These are phyloP conservation scores for Talaromyces rugulosus DNA, from an alignment of 2,329 filamentous ascomycete species.

Conservation along the genomic window DNA sequence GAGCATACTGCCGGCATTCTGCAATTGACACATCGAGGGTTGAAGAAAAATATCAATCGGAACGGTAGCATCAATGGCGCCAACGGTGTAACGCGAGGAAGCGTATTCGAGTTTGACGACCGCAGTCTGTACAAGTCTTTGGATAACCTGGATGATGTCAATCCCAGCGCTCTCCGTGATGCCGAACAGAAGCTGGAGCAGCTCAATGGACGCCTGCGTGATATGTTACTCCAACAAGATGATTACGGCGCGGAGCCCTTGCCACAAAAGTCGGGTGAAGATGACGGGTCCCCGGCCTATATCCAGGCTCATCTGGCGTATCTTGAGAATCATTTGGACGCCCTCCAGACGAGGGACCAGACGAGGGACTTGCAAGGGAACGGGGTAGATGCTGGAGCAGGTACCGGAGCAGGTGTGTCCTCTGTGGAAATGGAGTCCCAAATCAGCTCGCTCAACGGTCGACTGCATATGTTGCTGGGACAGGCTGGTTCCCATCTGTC, in stretches of 20 bases:
- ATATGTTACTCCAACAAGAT: conserved; percentile 55
- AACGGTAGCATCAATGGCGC: conserved; percentile 18
- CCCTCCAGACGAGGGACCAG: conserved; percentile 53
- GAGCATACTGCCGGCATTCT: conserved; percentile 91
- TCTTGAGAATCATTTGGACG: conserved; percentile 61
- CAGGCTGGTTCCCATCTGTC: conserved; percentile 40
- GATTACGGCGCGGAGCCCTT: conserved; percentile 33
- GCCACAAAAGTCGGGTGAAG: conserved; percentile 28
- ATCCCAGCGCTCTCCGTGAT: conserved; percentile 51
- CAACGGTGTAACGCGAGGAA: conserved; percentile 48
- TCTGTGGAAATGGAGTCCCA: conserved; percentile 49
- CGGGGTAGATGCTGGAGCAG: conserved; percentile 13
- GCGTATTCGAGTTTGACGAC: conserved; percentile 69
- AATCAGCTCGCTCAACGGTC: conserved; percentile 60
- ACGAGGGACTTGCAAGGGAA: conserved; percentile 36
- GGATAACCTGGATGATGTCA: conserved; percentile 55
- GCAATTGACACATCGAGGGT: conserved; percentile 78
- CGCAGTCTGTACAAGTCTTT: conserved; percentile 67
- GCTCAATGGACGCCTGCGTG: conserved; percentile 63
- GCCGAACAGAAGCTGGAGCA: conserved; percentile 64
- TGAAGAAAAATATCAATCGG: conserved; percentile 55
- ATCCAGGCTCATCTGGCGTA: conserved; percentile 63
- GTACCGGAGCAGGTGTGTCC: not conserved
- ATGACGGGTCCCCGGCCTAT: conserved; percentile 23
- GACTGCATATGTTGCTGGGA: conserved; percentile 57